Percentiles rank a stretch among this genome's conserved stretches.
These are phyloP conservation scores for Geotrichum siamense DNA, from an alignment of 1,139 yeast genomes.

Conservation along the genomic window DNA sequence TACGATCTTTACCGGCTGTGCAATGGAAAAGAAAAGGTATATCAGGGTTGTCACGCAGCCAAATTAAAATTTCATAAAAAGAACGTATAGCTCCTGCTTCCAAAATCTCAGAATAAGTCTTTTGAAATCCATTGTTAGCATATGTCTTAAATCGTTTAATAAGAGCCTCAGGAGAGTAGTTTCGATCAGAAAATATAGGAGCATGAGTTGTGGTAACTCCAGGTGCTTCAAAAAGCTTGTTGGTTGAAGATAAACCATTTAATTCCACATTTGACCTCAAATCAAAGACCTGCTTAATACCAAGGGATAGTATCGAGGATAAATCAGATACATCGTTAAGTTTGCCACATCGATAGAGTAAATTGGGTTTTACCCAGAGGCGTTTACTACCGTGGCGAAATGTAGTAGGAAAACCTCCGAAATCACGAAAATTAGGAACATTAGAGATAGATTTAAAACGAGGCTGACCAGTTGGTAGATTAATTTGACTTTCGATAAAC, in stretches of 20 bases:
- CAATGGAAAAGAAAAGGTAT: slow-evolving; percentile 62
- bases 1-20: slow-evolving; percentile 83
- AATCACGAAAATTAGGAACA: slow-evolving; percentile 64
- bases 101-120: slow-evolving; percentile 57
- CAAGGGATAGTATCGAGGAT: slow-evolving; percentile 30
- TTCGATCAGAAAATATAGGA: slow-evolving; percentile 53
- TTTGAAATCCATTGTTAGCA: slow-evolving; percentile 56
- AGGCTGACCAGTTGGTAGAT: slow-evolving; percentile 8
- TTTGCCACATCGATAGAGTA: slow-evolving; percentile 56
- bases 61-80: slow-evolving; percentile 45
- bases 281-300: slow-evolving; percentile 57
- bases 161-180: slow-evolving; percentile 60
- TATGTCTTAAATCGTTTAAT: slow-evolving; percentile 52
- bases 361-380: slow-evolving; percentile 44
- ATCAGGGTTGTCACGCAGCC: slow-evolving; percentile 47
- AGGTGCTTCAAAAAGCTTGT: slow-evolving; percentile 25
- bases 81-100: slow-evolving; percentile 29
- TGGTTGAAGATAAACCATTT: slow-evolving; percentile 34
- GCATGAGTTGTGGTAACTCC: slow-evolving; percentile 49
- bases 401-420: slow-evolving; percentile 64
- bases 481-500: slow-evolving; percentile 37
- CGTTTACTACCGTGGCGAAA: slow-evolving; percentile 11
- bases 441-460: slow-evolving; percentile 35
- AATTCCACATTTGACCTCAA: slow-evolving; percentile 60
- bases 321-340: slow-evolving; percentile 10